Base-by-base conservation (phyloP, 352 stramenopile species). In the Phytopythium vexans region DNA sequence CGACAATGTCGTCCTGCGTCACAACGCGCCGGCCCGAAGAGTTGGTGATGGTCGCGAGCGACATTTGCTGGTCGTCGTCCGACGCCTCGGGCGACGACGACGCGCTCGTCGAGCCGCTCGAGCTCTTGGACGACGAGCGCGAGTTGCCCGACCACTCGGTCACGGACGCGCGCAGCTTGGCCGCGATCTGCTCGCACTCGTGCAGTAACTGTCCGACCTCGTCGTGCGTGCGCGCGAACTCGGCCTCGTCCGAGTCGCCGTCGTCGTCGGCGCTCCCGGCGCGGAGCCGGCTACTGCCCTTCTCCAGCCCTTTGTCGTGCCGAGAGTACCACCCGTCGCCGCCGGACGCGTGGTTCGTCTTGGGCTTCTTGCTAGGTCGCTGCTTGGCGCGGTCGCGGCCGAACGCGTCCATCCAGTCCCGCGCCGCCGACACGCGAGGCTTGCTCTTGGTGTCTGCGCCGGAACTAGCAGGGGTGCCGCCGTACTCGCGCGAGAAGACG, bases 401-500 rank as follows among this genome's bases (percentile, higher is more conserved):
- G 38, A 83, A 89, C 11, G 68, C 66, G 4, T 75, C 72, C 79
- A 89, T 86, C 79, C 79, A 89, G 49, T 79, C 65, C 32, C 62
- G 68, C 0, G 65, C 68, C 16, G 68, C 62, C 15, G 68, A 77
- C 6, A 44, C 47, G 35, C 47, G 47, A 8, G 35, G 47, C 8
- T 36, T 27, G 21, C 21, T 27, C 21, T 27, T 27, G 21, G 21
- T 2, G 21, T 27, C 21, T 27, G 21, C 21, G 21, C 21, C 21
- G 21, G 21, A 27, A 27, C 21, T 27, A 27, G 21, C 21, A 33
- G 70, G 58, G n/a, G 69, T 66, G n/a, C 70, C 52, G 43, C 68
- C 54, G 15, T 72, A 42, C 21, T 76, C 64, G 34, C 61, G 62
- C 46, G 65, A 32, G 36, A 70, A 74, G 12, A 60, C 56, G 37